Conservation (phyloP, 2,329 filamentous ascomycete genomes). For the Leptographium wingfieldii region DNA sequence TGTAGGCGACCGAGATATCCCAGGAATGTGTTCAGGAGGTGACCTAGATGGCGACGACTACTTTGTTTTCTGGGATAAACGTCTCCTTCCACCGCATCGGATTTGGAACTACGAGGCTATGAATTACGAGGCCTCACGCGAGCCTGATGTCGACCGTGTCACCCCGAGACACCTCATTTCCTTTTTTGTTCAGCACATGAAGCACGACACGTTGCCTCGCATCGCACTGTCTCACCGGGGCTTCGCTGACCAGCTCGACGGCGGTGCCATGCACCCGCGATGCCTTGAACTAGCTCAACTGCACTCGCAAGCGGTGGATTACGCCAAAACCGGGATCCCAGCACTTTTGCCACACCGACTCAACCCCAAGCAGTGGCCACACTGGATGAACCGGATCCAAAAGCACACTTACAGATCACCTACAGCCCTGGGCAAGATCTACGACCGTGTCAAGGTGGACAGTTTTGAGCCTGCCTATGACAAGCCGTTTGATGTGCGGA, state of each 20-base stretch:
- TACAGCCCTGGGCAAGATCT: conserved; percentile 68
- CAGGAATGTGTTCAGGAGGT: conserved; percentile 91
- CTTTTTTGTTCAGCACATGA: conserved; percentile 90
- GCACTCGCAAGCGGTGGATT: conserved; percentile 89
- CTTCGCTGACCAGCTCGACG: conserved; percentile 49
- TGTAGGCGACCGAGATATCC: conserved; percentile 45
- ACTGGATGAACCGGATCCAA: conserved; percentile 69
- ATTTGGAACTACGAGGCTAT: conserved; percentile 63
- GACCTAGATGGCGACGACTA: conserved; percentile 96
- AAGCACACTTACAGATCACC: conserved; percentile 49
- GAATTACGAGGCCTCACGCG: conserved; percentile 53
- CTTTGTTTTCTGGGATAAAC: conserved; percentile 79
- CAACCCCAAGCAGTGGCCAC: conserved; percentile 56
- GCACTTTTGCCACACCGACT: conserved; percentile 54
- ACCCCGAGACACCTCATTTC: conserved; percentile 59
- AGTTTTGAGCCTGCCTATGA: conserved; percentile 64
- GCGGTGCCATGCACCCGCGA: conserved; percentile 52
- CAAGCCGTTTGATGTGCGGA: conserved; percentile 60
- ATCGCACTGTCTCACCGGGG: conserved; percentile 79
- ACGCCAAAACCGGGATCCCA: conserved; percentile 75
- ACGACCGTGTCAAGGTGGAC: conserved; percentile 56
- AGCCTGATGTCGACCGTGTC: conserved; percentile 48
- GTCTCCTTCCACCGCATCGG: conserved; percentile 45
- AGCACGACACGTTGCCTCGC: conserved; percentile 66
- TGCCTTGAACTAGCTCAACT: conserved; percentile 66